phyloP scores from a whole-genome alignment of 2,329 filamentous ascomycete species.

The Juglanconis oblonga region DNA sequence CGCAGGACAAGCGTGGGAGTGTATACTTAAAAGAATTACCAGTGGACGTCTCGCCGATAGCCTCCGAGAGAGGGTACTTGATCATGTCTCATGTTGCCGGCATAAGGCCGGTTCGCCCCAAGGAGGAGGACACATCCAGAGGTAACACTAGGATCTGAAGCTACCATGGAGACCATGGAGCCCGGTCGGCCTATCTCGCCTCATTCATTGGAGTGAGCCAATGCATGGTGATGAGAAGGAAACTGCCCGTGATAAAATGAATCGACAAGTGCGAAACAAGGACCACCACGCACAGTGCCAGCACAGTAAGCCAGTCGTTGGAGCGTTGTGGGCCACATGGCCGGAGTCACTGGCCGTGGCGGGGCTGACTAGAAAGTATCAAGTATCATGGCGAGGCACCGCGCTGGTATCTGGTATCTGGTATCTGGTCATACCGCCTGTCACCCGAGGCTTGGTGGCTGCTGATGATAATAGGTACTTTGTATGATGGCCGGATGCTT shows the following conservation, averaged over 20 bases:
- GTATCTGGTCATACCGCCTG: too few relatives aligned
- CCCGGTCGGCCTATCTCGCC: background rate
- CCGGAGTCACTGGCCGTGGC: slow-evolving; percentile 1
- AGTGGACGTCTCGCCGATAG: slow-evolving; percentile 8
- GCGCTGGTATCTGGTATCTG: background rate
- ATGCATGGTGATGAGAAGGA: slow-evolving; percentile 9
- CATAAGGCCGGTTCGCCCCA: background rate
- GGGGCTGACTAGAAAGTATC: background rate
- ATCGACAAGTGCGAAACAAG: slow-evolving; percentile 3
- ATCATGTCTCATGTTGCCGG: slow-evolving; percentile 15
- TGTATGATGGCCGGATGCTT: too few relatives aligned
- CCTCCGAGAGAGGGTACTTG: slow-evolving; percentile 1
- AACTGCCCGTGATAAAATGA: slow-evolving; percentile 5
- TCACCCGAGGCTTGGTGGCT: too few relatives aligned
- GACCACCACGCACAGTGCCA: slow-evolving; percentile 16
- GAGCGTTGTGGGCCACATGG: slow-evolving; percentile 13
- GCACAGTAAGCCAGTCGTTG: slow-evolving; percentile 17
- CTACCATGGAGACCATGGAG: background rate
- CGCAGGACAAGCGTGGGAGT: background rate
- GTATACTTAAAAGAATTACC: slow-evolving; percentile 12
- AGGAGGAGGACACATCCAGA: background rate
- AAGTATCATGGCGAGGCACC: background rate
- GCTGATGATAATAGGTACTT: too few relatives aligned
- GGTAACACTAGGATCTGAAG: background rate
- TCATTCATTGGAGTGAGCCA: slow-evolving; percentile 5